Evolutionary conservation across 2,329 filamentous ascomycete species (phyloP), one percentile per base, ranked within the genome.

Genomic region (Albifimbria verrucaria): DNA sequence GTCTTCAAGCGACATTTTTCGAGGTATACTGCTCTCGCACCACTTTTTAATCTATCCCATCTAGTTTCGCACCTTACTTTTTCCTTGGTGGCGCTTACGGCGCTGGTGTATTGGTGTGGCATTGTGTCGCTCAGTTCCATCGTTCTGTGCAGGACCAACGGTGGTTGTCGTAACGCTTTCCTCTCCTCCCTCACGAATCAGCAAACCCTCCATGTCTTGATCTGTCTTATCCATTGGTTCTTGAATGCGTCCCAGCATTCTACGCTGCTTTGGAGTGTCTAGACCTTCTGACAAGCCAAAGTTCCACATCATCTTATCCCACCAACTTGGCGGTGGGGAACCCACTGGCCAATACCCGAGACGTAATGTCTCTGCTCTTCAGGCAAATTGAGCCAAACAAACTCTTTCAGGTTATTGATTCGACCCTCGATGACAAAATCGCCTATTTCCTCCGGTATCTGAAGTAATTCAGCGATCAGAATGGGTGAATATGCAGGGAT

Each of bases 401-500:
- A 68, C 26, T 67, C 62, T 53, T 61, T 65, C 47, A 67, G 71
- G 57, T 66, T 73, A 57, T 73, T 67, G 56, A 73, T 70, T 10
- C 68, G 66, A 3, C 70, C 70, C 44, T 73, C 68, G 24, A 73
- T 69, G 24, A 70, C 62, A 15, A 73, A 67, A 44, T 71, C 69
- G 6, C 69, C 68, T 25, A 73, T 65, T 10, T 69, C 65, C 0
- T 70, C 67, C 0, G 70, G 70, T 1, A 73, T 66, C 17, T 59
- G 52, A 18, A 74, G 63, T 3, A 68, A 62, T 36, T 73, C 70
- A 20, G 64, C 64, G 15, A 74, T 64, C 21, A 72, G 58, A 15
- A 74, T 65, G 0, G 72, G 67, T 41, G 71, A 65, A 48, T 74
- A 74, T 7, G 71, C 71, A 0, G 72, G 72, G 10, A 74, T 66